phyloP scores from a whole-genome alignment of 1,284 basidiomycete species.

The Tilletiopsis washingtonensis region DNA sequence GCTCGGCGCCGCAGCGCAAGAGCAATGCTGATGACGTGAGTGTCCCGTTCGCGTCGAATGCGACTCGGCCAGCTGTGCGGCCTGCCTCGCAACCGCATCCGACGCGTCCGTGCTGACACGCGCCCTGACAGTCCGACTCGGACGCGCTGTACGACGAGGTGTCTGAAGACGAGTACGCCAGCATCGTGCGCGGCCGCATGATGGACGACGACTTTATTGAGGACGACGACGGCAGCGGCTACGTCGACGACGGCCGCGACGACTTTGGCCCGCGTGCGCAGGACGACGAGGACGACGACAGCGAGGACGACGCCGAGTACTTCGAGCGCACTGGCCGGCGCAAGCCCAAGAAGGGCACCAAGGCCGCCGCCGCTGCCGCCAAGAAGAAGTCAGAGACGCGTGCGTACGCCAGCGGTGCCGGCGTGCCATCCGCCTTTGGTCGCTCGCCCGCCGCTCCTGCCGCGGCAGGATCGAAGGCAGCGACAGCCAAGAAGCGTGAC shows the following conservation, averaged over 20 bases:
- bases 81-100: background rate
- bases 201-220: conserved; percentile 82
- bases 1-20: background rate
- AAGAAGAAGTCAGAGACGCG: conserved; percentile 1
- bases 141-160: conserved; percentile 87
- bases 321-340: conserved; percentile 39
- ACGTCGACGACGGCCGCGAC: conserved; percentile 92
- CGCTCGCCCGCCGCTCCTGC: background rate
- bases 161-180: conserved; percentile 79
- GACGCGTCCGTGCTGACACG: background rate
- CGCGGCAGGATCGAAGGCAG: no score
- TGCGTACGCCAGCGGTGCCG: background rate
- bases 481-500: background rate
- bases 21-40: background rate
- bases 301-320: conserved; percentile 41
- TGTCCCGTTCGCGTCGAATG: background rate
- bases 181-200: conserved; percentile 75
- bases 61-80: background rate
- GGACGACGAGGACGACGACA: conserved; percentile 49
- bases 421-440: background rate
- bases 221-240: conserved; percentile 85
- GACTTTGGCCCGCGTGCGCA: conserved; percentile 59
- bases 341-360: conserved; percentile 28
- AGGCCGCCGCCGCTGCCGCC: background rate
- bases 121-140: conserved; percentile 10